Base-by-base conservation (phyloP, 1,284 basidiomycete species). In the Ustanciosporium gigantosporum region DNA sequence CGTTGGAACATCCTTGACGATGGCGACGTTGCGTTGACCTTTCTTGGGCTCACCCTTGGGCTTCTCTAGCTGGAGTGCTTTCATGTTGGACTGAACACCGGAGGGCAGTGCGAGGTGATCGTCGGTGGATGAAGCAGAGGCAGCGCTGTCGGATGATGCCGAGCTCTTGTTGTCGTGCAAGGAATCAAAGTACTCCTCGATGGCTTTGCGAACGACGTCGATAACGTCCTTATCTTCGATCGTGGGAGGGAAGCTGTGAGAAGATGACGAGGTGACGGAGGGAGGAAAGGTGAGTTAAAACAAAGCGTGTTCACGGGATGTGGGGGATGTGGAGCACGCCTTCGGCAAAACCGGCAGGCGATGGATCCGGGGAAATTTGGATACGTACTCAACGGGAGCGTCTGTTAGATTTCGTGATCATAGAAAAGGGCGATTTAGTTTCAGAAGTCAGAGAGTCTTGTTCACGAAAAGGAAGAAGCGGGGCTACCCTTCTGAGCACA, bases 61-160 rank as follows among this genome's bases (percentile, higher is more conserved):
- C 17, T 45, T 41, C 25, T 70, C 62, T n/a, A 73, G 60, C 31
- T 71, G 70, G 8, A 73, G 46, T 3, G 70, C 68, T 27, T 67
- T 68, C 57, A 68, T 68, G 39, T 27, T 62, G 27, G 24, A 4
- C 6, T 48, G 48, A 43, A 51, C 37, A 31, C 17, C 36, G 5
- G 45, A n/a, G 3, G 49, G 50, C 4, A 46, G 19, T 27, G n/a
- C 17, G 32, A 17, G 2, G 31, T 6, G 13, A 13, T n/a, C 15
- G 31, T 23, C 14, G 22, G 2, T 5, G 13, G 40, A 17, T 21
- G 19, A 24, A 17, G 35, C 17, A 8, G 29, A 29, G 3, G 43
- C 4, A 7, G 38, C 7, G 5, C 21, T 6, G 11, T 8, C 32
- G 15, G 32, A 23, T 17, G 41, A 5, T 5, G 41, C 17, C 3